These are phyloP conservation scores for Aaosphaeria arxii DNA, from an alignment of 2,329 filamentous ascomycete species.

Conservation along the genomic window DNA sequence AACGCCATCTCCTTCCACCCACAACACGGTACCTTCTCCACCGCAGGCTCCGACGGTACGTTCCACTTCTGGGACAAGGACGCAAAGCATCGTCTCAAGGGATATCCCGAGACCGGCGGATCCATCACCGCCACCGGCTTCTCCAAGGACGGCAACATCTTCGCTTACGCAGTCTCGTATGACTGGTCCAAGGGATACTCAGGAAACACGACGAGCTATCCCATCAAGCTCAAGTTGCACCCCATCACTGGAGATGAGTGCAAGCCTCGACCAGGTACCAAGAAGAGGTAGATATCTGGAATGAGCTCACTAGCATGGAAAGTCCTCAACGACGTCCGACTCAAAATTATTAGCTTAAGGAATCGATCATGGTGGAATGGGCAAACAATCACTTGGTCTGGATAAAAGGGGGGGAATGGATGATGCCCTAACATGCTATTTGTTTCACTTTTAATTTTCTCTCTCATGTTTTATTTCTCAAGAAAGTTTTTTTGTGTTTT, in stretches of 20 bases:
- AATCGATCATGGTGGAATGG: too few relatives aligned
- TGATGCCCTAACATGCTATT: too few relatives aligned
- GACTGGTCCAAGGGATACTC: constrained; percentile 98
- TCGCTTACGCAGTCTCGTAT: constrained; percentile 75
- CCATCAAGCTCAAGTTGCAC: constrained; percentile 52
- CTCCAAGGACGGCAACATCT: constrained; percentile 70
- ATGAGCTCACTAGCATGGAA: too few relatives aligned
- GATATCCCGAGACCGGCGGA: constrained; percentile 63
- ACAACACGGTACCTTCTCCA: constrained; percentile 95
- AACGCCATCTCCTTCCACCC: constrained; percentile 99
- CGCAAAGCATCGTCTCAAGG: constrained; percentile 56
- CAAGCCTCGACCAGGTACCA: constrained; percentile 47
- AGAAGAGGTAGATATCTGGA: constrained; percentile 41
- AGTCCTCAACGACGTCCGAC: too few relatives aligned
- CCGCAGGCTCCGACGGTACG: constrained; percentile 89
- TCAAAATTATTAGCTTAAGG: too few relatives aligned
- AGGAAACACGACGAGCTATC: constrained; percentile 65
- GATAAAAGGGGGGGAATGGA: too few relatives aligned
- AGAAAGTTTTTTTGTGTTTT: too few relatives aligned
- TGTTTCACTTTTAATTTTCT: too few relatives aligned
- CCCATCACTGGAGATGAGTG: constrained; percentile 48
- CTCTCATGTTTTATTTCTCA: too few relatives aligned
- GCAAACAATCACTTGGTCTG: too few relatives aligned
- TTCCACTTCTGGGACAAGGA: constrained; percentile 91
- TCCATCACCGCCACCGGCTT: constrained; percentile 92